These are phyloP conservation scores for Ophiostoma quercus DNA, from an alignment of 2,329 filamentous ascomycete species.

Conservation along the genomic window DNA sequence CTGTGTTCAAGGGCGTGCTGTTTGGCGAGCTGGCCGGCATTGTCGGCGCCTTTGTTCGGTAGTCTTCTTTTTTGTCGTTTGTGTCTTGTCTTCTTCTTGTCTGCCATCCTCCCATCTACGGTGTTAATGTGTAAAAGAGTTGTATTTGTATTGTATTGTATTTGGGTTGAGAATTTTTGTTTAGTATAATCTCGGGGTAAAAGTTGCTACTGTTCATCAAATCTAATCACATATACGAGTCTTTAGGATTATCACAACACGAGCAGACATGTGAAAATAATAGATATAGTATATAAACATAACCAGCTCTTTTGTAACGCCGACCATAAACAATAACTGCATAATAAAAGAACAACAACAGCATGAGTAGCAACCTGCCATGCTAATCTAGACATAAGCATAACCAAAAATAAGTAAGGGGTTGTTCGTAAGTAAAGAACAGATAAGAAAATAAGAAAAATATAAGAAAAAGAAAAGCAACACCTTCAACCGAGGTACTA, in stretches of 20 bases:
- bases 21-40: slow-evolving; percentile 66
- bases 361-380: slow-evolving; percentile 4
- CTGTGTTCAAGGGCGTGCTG: slow-evolving; percentile 68
- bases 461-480: neutral
- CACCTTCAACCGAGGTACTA: neutral
- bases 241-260: neutral
- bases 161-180: neutral
- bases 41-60: slow-evolving; percentile 48
- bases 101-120: neutral
- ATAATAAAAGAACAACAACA: neutral
- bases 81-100: neutral
- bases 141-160: slow-evolving; percentile 7
- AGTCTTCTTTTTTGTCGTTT: neutral
- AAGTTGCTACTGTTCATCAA: neutral
- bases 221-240: neutral
- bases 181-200: neutral
- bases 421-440: neutral
- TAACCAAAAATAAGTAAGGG: neutral
- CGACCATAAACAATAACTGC: neutral
- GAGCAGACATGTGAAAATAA: neutral
- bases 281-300: slow-evolving; percentile 11
- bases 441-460: neutral
- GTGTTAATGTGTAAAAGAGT: slow-evolving; percentile 4
- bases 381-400: slow-evolving; percentile 11
- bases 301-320: slow-evolving; percentile 16